Evolutionary conservation across 1,284 basidiomycete species (phyloP).

Genomic region (Agaricales sp.): DNA sequence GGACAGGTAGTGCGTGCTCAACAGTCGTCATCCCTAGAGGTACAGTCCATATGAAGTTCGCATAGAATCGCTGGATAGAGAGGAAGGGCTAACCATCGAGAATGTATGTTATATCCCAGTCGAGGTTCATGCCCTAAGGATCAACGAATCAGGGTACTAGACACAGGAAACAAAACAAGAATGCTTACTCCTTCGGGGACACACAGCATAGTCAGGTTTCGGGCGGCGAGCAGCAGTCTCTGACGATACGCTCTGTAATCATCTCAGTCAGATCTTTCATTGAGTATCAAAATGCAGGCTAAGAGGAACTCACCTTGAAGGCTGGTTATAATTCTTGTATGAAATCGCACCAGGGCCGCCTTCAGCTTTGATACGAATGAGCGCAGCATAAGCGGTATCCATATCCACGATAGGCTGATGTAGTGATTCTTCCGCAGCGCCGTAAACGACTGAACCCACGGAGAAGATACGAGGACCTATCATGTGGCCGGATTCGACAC

Average conservation of each 20-base stretch:
- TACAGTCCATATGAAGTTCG: too few species aligned
- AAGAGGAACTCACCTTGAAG: constrained; percentile 37
- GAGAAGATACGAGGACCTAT: constrained; percentile 63
- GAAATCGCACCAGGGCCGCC: constrained; percentile 59
- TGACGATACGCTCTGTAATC: constrained; percentile 52
- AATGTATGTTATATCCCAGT: constrained; percentile 70
- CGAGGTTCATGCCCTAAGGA: constrained; percentile 46
- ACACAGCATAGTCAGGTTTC: constrained; percentile 55
- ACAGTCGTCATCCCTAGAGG: constrained; percentile 65
- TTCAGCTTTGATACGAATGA: constrained; percentile 58
- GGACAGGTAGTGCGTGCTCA: constrained; percentile 60
- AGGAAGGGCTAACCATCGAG: constrained; percentile 39
- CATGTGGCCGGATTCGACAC: constrained; percentile 55
- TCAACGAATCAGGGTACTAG: too few species aligned
- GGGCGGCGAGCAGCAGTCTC: constrained; percentile 48
- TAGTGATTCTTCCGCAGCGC: constrained; percentile 35
- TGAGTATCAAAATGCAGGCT: constrained; percentile 2
- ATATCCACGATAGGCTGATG: constrained; percentile 56
- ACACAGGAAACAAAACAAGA: too few species aligned
- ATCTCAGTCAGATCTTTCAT: not conserved
- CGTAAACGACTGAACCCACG: constrained; percentile 57
- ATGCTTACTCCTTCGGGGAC: constrained; percentile 52
- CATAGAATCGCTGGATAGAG: not conserved
- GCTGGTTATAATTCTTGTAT: constrained; percentile 69
- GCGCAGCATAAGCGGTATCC: constrained; percentile 50